Evolutionary conservation across 371 early-diverging fungal species (phyloP).

Genomic region (Mortierella sp.): DNA sequence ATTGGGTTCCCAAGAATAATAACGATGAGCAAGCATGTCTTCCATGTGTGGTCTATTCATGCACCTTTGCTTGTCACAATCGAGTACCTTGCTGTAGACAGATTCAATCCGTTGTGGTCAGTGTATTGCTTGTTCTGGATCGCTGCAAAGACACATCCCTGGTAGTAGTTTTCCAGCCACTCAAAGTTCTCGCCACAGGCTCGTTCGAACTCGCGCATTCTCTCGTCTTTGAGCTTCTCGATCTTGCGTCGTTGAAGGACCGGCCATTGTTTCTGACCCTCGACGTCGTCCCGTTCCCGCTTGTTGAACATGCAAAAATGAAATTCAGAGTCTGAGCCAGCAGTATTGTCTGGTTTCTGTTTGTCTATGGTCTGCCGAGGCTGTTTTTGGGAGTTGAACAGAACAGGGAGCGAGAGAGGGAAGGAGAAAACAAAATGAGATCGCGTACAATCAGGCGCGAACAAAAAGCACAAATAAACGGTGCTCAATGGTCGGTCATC

Average conservation of each 20-base stretch:
- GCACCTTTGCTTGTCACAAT: neutral
- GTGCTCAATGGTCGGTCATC: neutral
- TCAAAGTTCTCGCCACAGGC: slow-evolving; percentile 34
- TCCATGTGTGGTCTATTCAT: neutral
- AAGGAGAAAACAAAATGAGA: neutral
- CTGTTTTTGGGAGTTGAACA: neutral
- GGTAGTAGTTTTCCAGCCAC: slow-evolving; percentile 52
- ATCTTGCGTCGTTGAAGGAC: slow-evolving; percentile 25
- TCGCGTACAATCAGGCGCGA: too few species aligned
- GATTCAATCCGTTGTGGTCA: neutral
- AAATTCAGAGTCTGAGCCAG: too few species aligned
- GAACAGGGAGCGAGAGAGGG: neutral
- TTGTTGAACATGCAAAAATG: neutral
- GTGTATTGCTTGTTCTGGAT: slow-evolving; percentile 13
- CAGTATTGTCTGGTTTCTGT: too few species aligned
- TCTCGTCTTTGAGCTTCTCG: slow-evolving; percentile 34
- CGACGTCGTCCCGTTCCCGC: slow-evolving; percentile 1
- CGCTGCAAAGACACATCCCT: slow-evolving; percentile 50
- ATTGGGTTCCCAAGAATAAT: too few species aligned
- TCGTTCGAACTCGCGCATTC: slow-evolving; percentile 28
- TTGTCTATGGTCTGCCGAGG: neutral
- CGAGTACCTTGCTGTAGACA: neutral
- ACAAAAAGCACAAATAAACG: too few species aligned
- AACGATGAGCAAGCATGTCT: too few species aligned
- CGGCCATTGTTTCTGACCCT: slow-evolving; percentile 24